Conservation (phyloP, 2,329 filamentous ascomycete species). For the Chaetomiaceae sp. region DNA sequence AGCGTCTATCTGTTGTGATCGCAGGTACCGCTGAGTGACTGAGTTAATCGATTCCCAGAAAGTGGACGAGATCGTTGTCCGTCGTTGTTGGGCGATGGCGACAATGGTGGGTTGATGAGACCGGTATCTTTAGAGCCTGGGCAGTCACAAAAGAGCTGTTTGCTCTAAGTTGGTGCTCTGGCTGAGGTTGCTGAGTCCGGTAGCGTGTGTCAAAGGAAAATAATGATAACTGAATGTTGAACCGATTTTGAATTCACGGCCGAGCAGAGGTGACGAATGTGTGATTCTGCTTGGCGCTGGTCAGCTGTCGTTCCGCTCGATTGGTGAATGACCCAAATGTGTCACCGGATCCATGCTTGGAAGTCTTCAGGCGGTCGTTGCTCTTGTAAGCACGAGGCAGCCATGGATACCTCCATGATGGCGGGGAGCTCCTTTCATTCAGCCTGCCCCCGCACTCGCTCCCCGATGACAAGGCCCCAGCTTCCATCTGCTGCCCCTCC, state of each 20-base stretch:
- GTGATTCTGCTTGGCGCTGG: not conserved
- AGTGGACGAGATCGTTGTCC: no score
- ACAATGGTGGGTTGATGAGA: not conserved
- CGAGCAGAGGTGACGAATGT: not conserved
- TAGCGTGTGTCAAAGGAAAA: not conserved
- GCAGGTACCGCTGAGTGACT: not conserved
- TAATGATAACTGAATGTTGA: not conserved
- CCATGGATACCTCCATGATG: not conserved
- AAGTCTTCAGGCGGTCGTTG: not conserved
- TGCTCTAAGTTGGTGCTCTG: no score
- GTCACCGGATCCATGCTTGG: constrained; percentile 14
- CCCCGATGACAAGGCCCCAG: not conserved
- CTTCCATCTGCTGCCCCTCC: constrained; percentile 17
- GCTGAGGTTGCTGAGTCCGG: no score
- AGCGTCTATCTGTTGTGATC: not conserved
- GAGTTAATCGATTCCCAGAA: no score
- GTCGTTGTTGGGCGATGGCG: no score
- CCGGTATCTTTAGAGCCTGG: no score
- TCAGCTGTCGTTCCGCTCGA: constrained; percentile 18
- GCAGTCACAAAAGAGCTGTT: not conserved
- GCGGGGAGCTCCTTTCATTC: constrained; percentile 8
- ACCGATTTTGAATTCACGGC: no score
- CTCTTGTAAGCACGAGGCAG: constrained; percentile 11
- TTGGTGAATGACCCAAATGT: constrained; percentile 11
- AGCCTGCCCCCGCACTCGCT: constrained; percentile 3